Evolutionary conservation across 306 rosid species (phyloP).

Genomic region (Pachyrhizus erosus): DNA sequence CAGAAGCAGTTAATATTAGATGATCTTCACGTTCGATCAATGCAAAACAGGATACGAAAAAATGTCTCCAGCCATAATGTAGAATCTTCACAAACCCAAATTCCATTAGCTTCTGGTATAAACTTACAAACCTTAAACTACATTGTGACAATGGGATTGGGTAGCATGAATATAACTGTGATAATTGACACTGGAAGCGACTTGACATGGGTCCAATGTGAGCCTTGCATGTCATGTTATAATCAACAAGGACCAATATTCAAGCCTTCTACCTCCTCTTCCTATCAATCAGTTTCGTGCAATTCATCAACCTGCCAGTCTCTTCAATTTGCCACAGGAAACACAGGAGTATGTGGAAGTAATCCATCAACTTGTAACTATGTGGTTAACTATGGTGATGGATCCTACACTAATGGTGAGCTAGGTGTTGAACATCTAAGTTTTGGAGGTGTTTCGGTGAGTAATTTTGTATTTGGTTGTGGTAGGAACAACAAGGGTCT

Average conservation of each 20-base stretch:
- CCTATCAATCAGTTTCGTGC: constrained; percentile 65
- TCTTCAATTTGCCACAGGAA: constrained; percentile 57
- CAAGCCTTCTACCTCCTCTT: constrained; percentile 66
- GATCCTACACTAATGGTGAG: constrained; percentile 68
- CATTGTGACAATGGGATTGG: constrained; percentile 71
- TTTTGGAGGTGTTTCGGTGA: constrained; percentile 55
- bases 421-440: constrained; percentile 60
- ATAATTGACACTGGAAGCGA: constrained; percentile 95
- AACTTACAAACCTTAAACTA: constrained; percentile 72
- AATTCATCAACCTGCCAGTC: constrained; percentile 65
- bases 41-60: constrained; percentile 54
- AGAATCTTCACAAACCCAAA: constrained; percentile 59
- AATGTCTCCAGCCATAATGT: constrained; percentile 17
- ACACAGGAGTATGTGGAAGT: constrained; percentile 54
- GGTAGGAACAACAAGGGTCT: constrained; percentile 80
- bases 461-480: constrained; percentile 75
- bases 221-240: constrained; percentile 79
- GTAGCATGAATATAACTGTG: constrained; percentile 66
- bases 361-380: constrained; percentile 56
- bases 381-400: constrained; percentile 76
- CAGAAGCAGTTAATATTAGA: constrained; percentile 58
- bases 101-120: constrained; percentile 74
- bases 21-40: constrained; percentile 55
- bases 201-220: constrained; percentile 86
- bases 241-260: constrained; percentile 75